phyloP scores from a whole-genome alignment of 257 asterid genomes.

The Ehretia macrophylla region DNA sequence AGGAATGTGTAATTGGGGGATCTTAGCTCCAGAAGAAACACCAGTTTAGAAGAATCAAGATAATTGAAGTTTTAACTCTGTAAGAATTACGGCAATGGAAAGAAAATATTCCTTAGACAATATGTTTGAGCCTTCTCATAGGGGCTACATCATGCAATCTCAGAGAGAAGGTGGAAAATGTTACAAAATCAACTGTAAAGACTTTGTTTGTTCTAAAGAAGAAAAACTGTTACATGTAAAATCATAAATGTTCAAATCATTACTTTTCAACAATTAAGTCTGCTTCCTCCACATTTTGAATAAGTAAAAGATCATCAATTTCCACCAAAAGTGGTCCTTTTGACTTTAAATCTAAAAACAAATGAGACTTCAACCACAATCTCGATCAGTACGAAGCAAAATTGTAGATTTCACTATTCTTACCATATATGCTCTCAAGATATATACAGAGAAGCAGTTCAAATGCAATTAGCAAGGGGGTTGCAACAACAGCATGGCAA shows the following conservation, averaged over 20 bases:
- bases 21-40: constrained; percentile 8
- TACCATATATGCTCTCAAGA: constrained; percentile 83
- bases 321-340: background rate
- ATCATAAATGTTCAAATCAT: no score
- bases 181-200: no score
- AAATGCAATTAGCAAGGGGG: constrained; percentile 86
- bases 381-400: background rate
- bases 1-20: constrained; percentile 15
- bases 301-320: no score
- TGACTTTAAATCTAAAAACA: background rate
- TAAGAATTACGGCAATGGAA: background rate
- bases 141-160: background rate
- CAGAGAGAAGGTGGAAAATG: no score
- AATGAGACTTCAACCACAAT: background rate
- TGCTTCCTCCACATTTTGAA: no score
- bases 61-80: background rate
- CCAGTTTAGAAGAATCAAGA: background rate
- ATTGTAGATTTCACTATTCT: constrained; percentile 31
- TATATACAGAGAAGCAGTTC: constrained; percentile 96
- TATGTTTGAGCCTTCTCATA: background rate
- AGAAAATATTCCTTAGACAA: background rate
- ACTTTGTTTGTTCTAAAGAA: no score
- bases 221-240: no score
- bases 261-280: no score
- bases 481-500: constrained; percentile 94